These are phyloP conservation scores for Phaeosphaeriaceae sp. DNA, from an alignment of 2,329 filamentous ascomycete species.

Conservation along the genomic window DNA sequence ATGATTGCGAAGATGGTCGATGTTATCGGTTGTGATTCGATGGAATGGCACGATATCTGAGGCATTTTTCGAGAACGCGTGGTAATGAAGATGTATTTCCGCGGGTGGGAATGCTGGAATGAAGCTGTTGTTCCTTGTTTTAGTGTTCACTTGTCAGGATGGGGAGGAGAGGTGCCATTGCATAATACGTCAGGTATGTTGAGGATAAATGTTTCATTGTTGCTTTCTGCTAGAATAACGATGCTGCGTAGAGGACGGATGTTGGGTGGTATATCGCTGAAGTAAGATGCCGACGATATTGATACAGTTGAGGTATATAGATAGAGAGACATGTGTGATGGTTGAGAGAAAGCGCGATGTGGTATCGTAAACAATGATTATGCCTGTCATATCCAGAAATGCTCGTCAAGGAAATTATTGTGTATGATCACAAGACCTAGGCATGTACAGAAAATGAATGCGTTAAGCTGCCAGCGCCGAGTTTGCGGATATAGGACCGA, in stretches of 20 bases:
- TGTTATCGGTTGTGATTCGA: background rate
- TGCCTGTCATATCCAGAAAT: background rate
- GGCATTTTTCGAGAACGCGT: background rate
- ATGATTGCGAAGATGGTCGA: background rate
- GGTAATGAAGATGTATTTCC: background rate
- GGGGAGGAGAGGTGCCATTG: background rate
- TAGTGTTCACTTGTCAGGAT: too few species aligned
- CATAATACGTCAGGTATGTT: background rate
- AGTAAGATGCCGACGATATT: background rate
- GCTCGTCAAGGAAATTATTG: background rate
- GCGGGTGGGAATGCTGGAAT: background rate
- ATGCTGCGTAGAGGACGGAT: background rate
- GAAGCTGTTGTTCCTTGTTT: too few species aligned
- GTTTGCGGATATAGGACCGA: background rate
- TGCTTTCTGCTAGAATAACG: background rate
- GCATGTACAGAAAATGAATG: background rate
- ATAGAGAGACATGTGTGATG: background rate
- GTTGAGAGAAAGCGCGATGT: background rate
- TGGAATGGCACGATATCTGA: background rate
- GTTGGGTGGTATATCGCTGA: background rate
- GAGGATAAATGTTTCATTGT: background rate
- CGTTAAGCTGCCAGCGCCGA: background rate
- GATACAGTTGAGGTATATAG: background rate
- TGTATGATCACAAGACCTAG: background rate
- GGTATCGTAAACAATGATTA: background rate